These are phyloP conservation scores for Hymenoscyphus fructigenus DNA, from an alignment of 2,329 filamentous ascomycete genomes.

Conservation along the genomic window DNA sequence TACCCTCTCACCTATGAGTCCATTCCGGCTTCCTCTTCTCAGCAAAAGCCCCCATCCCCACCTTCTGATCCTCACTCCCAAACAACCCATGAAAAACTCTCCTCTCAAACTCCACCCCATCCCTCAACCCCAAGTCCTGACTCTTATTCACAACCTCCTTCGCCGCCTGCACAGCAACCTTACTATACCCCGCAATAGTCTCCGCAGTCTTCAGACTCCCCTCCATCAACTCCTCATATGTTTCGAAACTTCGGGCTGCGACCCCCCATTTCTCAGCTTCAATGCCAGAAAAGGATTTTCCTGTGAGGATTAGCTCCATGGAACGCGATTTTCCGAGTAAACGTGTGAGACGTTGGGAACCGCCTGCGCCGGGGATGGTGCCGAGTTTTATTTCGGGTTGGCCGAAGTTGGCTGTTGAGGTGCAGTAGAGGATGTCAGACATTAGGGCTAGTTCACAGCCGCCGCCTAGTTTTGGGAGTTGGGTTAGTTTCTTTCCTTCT, in stretches of 20 bases:
- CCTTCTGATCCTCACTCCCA: slow-evolving; percentile 94
- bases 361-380: slow-evolving; percentile 87
- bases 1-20: slow-evolving; percentile 64
- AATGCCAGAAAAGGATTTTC: slow-evolving; percentile 76
- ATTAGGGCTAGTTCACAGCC: slow-evolving; percentile 97
- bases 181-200: slow-evolving; percentile 83
- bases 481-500: no score
- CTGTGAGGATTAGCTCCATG: slow-evolving; percentile 90
- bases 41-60: slow-evolving; percentile 93
- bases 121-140: slow-evolving; percentile 81
- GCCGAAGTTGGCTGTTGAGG: slow-evolving; percentile 81
- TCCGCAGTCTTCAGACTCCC: slow-evolving; percentile 80
- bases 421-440: slow-evolving; percentile 94
- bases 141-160: slow-evolving; percentile 99
- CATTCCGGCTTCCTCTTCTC: slow-evolving; percentile 94
- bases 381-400: slow-evolving; percentile 97
- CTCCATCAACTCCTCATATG: slow-evolving; percentile 78
- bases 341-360: slow-evolving; percentile 81
- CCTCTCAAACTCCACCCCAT: slow-evolving; percentile 93
- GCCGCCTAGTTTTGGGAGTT: slow-evolving; percentile 54
- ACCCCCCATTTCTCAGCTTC: slow-evolving; percentile 91
- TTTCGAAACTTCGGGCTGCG: slow-evolving; percentile 77
- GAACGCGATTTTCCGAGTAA: slow-evolving; percentile 81
- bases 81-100: slow-evolving; percentile 91
- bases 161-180: slow-evolving; percentile 80